A percentile compares a stretch with the other conserved stretches of the same genome.
Conservation (phyloP, 495 filamentous ascomycete species). For the Friedmanniomyces endolithicus region DNA sequence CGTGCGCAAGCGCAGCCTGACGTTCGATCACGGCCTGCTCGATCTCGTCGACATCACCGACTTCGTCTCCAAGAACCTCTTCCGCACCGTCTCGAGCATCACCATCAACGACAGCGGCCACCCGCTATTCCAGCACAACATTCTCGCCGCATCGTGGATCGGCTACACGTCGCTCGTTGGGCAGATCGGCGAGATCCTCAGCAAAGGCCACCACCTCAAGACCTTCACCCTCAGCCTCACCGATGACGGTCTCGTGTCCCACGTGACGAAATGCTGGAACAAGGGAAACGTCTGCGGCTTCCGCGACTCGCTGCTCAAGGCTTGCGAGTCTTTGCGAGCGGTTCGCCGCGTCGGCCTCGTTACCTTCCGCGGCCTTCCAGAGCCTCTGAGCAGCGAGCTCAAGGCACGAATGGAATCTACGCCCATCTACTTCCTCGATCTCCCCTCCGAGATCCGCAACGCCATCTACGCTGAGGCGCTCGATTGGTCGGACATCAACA, state of each 20-base stretch:
- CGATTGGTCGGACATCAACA: conserved; percentile 12
- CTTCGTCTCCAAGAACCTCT: not conserved
- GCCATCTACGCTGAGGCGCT: conserved; percentile 13
- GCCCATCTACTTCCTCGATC: conserved; percentile 12
- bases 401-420: conserved; percentile 14
- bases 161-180: conserved; percentile 11
- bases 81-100: conserved; percentile 12
- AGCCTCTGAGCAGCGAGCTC: not conserved
- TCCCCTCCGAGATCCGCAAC: conserved; percentile 17
- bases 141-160: not conserved
- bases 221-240: conserved; percentile 10
- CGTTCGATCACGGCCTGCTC: conserved; percentile 18
- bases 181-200: conserved; percentile 5
- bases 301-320: conserved; percentile 7
- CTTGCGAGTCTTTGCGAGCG: not conserved
- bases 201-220: conserved; percentile 11
- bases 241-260: not conserved
- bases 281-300: conserved; percentile 6
- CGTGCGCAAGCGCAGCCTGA: conserved; percentile 1
- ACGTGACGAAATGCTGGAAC: conserved; percentile 15
- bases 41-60: conserved; percentile 4
- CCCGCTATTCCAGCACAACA: conserved; percentile 4
- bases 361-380: conserved; percentile 8
- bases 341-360: conserved; percentile 12
- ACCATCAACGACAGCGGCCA: conserved; percentile 18